Conservation (phyloP, 768 basidiomycete genomes). For the Mycena galericulata region DNA sequence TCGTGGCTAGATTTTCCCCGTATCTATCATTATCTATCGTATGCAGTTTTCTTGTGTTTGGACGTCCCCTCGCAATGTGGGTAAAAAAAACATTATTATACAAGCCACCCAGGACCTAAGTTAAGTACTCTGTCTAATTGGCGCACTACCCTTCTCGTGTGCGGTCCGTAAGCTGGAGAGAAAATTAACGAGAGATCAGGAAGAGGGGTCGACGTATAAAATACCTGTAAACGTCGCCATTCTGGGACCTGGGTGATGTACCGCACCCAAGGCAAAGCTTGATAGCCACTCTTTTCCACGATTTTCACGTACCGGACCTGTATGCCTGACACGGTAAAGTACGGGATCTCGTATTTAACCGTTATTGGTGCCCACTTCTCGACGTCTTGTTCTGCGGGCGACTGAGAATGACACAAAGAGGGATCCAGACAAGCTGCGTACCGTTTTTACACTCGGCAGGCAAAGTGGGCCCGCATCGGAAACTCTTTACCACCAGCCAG, state of each 20-base stretch:
- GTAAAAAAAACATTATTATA: constrained; percentile 2
- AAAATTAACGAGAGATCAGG: neutral
- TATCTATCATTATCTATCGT: too few species aligned
- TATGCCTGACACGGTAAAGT: constrained; percentile 97
- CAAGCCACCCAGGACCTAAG: constrained; percentile 25
- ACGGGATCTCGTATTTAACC: constrained; percentile 98
- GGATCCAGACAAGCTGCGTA: constrained; percentile 51
- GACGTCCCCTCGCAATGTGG: too few species aligned
- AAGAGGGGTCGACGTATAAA: constrained; percentile 4
- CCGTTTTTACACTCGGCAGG: constrained; percentile 93
- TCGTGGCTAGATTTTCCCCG: too few species aligned
- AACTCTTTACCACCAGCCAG: constrained; percentile 96
- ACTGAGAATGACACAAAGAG: neutral
- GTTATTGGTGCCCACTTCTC: constrained; percentile 96
- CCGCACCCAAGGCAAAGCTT: constrained; percentile 95
- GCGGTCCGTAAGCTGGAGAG: constrained; percentile 74
- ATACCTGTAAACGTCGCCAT: constrained; percentile 92
- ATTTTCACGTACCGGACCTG: constrained; percentile 99
- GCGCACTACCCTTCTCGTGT: constrained; percentile 77
- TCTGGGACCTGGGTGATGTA: constrained; percentile 95
- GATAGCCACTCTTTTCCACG: constrained; percentile 98
- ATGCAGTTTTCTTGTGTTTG: too few species aligned
- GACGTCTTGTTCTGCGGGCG: constrained; percentile 69
- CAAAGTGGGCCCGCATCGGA: constrained; percentile 98
- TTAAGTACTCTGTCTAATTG: constrained; percentile 60